Percentiles rank a stretch among this genome's conserved stretches.
Evolutionary conservation across 2,329 filamentous ascomycete genomes (phyloP).

Genomic region (Alternaria burnsii): DNA sequence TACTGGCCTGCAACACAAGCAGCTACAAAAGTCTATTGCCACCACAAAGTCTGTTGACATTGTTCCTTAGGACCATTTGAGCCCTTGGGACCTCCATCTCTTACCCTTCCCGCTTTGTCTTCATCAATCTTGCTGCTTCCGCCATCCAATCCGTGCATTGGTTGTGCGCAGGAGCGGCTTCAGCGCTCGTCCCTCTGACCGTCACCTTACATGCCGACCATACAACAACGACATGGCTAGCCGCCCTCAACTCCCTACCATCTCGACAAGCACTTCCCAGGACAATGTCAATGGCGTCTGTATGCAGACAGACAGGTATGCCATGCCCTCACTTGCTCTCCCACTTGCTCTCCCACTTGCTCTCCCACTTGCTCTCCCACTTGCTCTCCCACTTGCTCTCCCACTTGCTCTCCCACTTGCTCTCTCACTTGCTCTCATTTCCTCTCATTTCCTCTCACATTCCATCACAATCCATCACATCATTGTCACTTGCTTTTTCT

Average conservation of each 20-base stretch:
- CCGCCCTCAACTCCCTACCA: background rate
- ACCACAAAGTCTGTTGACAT: too few relatives aligned
- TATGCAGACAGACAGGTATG: background rate
- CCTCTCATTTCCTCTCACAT: too few relatives aligned
- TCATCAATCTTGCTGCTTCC: background rate
- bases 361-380: background rate
- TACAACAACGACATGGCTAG: slow-evolving; percentile 3
- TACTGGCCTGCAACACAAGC: background rate
- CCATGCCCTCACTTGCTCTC: background rate
- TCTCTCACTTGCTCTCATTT: background rate
- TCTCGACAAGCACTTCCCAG: background rate
- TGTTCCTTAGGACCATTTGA: background rate
- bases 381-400: background rate
- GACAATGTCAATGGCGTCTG: background rate
- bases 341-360: background rate
- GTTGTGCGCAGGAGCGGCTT: slow-evolving; percentile 8
- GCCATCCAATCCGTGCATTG: background rate
- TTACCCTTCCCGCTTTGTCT: too few relatives aligned
- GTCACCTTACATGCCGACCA: background rate
- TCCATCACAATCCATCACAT: background rate
- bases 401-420: background rate
- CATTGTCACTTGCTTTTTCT: background rate
- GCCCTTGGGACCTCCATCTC: too few relatives aligned
- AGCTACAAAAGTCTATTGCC: background rate
- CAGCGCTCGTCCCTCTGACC: background rate